Evolutionary conservation across 805 yeast species (phyloP).

Genomic region (Metschnikowia picachoensis): DNA sequence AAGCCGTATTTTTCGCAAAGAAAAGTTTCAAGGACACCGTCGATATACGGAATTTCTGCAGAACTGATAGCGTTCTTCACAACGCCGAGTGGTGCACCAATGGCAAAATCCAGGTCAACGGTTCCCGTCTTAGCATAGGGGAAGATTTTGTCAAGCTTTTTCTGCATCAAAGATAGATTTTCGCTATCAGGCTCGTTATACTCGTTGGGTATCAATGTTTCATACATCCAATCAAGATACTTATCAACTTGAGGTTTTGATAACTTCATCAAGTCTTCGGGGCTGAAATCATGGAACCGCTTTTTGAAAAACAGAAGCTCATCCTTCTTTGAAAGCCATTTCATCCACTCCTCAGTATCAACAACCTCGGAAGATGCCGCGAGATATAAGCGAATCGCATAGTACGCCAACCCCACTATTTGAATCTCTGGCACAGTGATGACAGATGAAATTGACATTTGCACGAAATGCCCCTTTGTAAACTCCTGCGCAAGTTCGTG

Average conservation of each 20-base stretch:
- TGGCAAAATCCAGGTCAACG: background rate
- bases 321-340: constrained; percentile 16
- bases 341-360: constrained; percentile 19
- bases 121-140: constrained; percentile 4
- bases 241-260: constrained; percentile 39
- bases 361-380: constrained; percentile 6
- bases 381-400: constrained; percentile 30
- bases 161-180: constrained; percentile 24
- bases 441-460: constrained; percentile 1
- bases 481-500: constrained; percentile 16
- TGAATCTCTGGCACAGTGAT: constrained; percentile 37
- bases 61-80: constrained; percentile 6
- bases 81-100: background rate
- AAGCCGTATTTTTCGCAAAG: constrained; percentile 7
- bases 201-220: constrained; percentile 25
- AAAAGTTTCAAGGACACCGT: constrained; percentile 1
- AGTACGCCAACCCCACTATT: constrained; percentile 29
- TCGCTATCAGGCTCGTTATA: constrained; percentile 17
- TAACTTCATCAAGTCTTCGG: constrained; percentile 44
- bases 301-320: constrained; percentile 10
- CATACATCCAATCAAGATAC: constrained; percentile 51
- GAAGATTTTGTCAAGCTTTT: constrained; percentile 32
- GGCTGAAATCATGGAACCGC: constrained; percentile 12
- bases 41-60: constrained; percentile 1
- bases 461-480: constrained; percentile 8